Base-by-base conservation (phyloP, 2,329 filamentous ascomycete genomes). In the Phialophora chinensis region DNA sequence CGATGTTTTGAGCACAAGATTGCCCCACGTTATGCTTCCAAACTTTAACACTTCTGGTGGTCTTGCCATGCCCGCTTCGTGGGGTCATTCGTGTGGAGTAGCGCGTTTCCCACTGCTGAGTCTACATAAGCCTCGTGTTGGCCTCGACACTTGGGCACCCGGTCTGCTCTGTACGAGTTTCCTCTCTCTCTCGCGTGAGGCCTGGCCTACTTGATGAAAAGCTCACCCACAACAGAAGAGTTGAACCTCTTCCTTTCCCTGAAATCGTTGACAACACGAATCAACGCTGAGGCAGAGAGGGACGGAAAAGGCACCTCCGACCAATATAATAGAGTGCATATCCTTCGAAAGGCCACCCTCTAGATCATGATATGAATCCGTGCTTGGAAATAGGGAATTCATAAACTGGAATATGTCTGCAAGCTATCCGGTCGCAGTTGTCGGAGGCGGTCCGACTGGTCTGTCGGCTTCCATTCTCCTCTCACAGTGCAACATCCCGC, bases 391-490 rank as follows among this genome's bases (percentile, higher is more conserved):
- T 20, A 54, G 44, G 49, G 56, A 17, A 14, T 42, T n/a, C 11
- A 29, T 31, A 10, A 23, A 49, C 49, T 25, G 27, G 12, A 11
- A 61, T 25, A 14, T 54, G 3, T 25, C 56, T 14, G 31, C 44
- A 25, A 52, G 35, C 6, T 62, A 66, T 23, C 57, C 61, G 8
- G 69, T 78, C 57, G 72, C 73, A 38, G 74, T 77, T 27, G 66
- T 77, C 10, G 75, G 75, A 17, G 75, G 74, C 29, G 75, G 75
- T 17, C 72, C 74, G n/a, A 69, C 75, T 2, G 77, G 76, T 1
- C 73, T 78, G 4, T 65, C 70, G 35, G 64, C 71, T 7, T 77
- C 76, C 1, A 74, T 78, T 53, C 63, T 77, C 0, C 72, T 78
- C 7, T 76, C 76, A 3, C 62, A 73, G 4, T 69, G 72, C 14